These are phyloP conservation scores for Berberis thunbergii DNA, from an alignment of 164 flowering plant genomes.

Conservation along the genomic window DNA sequence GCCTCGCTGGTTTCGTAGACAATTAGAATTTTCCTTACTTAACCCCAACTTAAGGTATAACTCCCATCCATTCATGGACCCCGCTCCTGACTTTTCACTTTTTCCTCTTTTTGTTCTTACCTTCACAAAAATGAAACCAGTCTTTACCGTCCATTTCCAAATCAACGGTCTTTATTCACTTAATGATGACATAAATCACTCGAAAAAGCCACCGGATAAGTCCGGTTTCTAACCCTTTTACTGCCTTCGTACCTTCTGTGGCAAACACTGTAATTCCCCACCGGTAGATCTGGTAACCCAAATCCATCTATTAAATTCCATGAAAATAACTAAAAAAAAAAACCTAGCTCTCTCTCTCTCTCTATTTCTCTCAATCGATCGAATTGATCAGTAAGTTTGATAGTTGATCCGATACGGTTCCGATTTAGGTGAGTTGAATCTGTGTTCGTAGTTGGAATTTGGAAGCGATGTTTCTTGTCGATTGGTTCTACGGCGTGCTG, in stretches of 20 bases:
- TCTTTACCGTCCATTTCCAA: background rate
- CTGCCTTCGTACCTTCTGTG: no score
- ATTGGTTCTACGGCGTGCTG: conserved; percentile 57
- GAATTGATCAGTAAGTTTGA: background rate
- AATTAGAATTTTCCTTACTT: no score
- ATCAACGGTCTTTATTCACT: background rate
- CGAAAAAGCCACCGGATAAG: no score
- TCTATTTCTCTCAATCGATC: background rate
- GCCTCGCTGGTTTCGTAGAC: no score
- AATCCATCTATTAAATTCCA: no score
- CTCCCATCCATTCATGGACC: no score
- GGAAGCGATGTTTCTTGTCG: conserved; percentile 29
- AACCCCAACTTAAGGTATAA: no score
- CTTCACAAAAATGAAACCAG: background rate
- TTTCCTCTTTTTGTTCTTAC: background rate
- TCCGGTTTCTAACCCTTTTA: background rate
- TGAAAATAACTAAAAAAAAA: no score
- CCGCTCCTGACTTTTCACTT: no score
- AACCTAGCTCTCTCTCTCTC: background rate
- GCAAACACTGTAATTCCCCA: no score
- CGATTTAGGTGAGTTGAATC: background rate
- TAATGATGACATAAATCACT: background rate
- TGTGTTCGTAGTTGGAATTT: background rate
- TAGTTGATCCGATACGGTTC: no score
- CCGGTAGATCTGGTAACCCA: no score